phyloP scores from a whole-genome alignment of 768 basidiomycete genomes.

The Mycena indigotica region DNA sequence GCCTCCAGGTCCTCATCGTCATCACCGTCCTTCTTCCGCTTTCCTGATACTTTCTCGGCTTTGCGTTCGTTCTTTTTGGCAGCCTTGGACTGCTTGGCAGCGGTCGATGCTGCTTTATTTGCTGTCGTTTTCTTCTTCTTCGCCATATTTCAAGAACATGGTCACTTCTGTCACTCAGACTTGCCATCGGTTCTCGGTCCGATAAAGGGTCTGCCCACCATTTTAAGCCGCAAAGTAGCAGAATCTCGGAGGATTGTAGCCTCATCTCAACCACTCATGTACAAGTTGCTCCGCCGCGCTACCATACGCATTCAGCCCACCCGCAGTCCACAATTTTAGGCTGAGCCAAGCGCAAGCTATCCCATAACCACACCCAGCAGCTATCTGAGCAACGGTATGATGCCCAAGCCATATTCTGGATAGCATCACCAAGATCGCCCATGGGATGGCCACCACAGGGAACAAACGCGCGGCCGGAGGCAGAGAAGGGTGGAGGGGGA shows the following conservation, averaged over 20 bases:
- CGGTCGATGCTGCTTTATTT: constrained; percentile 53
- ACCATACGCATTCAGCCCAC: constrained; percentile 32
- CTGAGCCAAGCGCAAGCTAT: constrained; percentile 52
- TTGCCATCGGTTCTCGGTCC: too few species aligned
- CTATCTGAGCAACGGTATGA: constrained; percentile 72
- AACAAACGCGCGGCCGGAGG: constrained; percentile 37
- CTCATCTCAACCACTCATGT: constrained; percentile 13
- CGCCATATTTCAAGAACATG: constrained; percentile 37
- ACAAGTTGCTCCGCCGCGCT: constrained; percentile 5
- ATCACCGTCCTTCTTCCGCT: constrained; percentile 45
- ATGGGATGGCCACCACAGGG: constrained; percentile 53
- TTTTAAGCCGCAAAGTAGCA: too few species aligned
- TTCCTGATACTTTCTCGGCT: constrained; percentile 63
- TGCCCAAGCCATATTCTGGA: constrained; percentile 79
- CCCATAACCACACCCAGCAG: constrained; percentile 61
- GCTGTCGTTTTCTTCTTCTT: constrained; percentile 61
- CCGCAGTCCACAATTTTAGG: constrained; percentile 63
- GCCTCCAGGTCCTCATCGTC: constrained; percentile 81
- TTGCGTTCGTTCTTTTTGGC: constrained; percentile 71
- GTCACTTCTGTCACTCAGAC: too few species aligned
- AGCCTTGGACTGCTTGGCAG: constrained; percentile 63
- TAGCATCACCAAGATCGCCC: constrained; percentile 53
- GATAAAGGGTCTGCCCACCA: too few species aligned
- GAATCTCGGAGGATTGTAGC: too few species aligned
- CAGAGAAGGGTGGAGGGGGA: constrained; percentile 62